Evolutionary conservation across 2,329 filamentous ascomycete species (phyloP), one percentile per base, ranked within the genome.

Genomic region (Cladorrhinum sp.): DNA sequence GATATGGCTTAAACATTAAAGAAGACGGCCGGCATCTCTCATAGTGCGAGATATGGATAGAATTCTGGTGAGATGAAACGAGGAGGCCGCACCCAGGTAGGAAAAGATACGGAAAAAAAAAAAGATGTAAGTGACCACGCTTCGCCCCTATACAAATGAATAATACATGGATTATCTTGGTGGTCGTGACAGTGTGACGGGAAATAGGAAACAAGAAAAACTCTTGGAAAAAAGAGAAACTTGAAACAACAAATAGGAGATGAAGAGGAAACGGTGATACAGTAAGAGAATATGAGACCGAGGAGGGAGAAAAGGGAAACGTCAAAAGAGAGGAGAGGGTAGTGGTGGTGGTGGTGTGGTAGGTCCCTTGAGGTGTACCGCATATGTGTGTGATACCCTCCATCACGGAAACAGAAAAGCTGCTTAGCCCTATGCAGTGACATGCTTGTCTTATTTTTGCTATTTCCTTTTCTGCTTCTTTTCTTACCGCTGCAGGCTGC

Each of bases 11-110:
- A 65, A 61, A 68, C 62, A 70, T 68, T 70, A 70, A 61, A 56
- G 54, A 64, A 67, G 69, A 69, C 65, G 65, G 26, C 69, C 69
- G 57, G 69, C 68, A 70, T 66, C 69, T 69, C 67, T 57, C 62
- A 59, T 57, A 18, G 56, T 63, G 46, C 33, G 54, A 60, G 30
- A 18, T 10, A 53, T 24, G 20, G 26, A 14, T 50, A 53, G 14
- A 18, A 36, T 30, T 36, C 28, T 36, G 12, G 28, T 57, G 52
- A 59, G 59, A 39, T 52, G 60, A 46, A 61, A 54, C 49, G 58
- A 50, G 42, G 23, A 42, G 33, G 49, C 49, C 49, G 23, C 39
- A 30, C 28, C 33, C 20, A 42, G 65, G 69, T 65, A 67, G 64
- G 64, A 52, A 16, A 21, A 51, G 36, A 42, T 36, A 58, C 26